Evolutionary conservation across 441 rosid genomes (phyloP).

Genomic region (Erodium chrysanthum): DNA sequence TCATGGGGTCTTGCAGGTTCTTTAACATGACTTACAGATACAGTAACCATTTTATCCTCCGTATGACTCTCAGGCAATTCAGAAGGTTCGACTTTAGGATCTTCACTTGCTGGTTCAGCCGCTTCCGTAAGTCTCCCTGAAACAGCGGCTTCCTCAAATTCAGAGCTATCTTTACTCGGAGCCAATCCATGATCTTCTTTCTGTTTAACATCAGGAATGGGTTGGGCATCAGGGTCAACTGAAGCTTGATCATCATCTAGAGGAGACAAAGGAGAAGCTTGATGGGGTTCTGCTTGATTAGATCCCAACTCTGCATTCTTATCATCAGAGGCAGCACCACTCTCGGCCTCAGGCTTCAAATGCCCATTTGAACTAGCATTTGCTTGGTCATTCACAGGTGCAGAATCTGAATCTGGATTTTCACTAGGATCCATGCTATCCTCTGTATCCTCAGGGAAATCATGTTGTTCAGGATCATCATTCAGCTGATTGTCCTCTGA

Average conservation of each 20-base stretch:
- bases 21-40: conserved; percentile 18
- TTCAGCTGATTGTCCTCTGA: background rate
- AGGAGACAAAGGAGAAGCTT: background rate
- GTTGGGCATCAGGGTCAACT: conserved; percentile 25
- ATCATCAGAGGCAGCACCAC: conserved; percentile 12
- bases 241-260: conserved; percentile 21
- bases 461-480: background rate
- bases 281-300: background rate
- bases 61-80: conserved; percentile 23
- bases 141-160: conserved; percentile 10
- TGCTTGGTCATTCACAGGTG: background rate
- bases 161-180: conserved; percentile 14
- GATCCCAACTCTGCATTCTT: conserved; percentile 14
- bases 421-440: background rate
- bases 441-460: background rate
- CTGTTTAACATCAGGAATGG: conserved; percentile 19
- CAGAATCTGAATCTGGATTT: background rate
- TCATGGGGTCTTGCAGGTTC: conserved; percentile 23
- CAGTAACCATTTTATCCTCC: conserved; percentile 20
- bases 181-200: conserved; percentile 20
- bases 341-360: background rate
- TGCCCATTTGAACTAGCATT: background rate
- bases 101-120: conserved; percentile 8
- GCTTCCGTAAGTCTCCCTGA: conserved; percentile 15
- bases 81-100: conserved; percentile 23